Evolutionary conservation across 2,329 filamentous ascomycete species (phyloP), one percentile per base, ranked within the genome.

Genomic region (Iodosphaeria phyllophila): DNA sequence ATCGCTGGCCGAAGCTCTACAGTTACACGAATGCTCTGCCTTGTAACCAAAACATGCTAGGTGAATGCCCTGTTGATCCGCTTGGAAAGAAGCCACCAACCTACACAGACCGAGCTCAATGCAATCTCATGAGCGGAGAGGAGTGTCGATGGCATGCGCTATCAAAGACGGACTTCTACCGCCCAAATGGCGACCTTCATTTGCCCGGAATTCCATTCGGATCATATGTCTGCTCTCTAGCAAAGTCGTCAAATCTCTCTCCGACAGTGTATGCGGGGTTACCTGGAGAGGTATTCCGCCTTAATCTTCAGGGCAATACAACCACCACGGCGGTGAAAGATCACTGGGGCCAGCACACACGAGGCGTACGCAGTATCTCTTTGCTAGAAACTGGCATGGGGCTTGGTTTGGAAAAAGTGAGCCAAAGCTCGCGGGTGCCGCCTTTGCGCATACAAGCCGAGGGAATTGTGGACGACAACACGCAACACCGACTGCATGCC

Each of bases 201-300:
- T 42, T 64, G n/a, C 47, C 47, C 3, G 22, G 29, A 8, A 27
- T 24, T 13, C 23, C 16, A 17, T 31, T 24, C 26, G 29, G 29
- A 19, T 38, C 32, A 26, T 40, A 48, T 6, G 42, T 64, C 13
- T 59, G 59, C 41, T 56, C 56, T 6, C 45, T 67, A 1, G 51
- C 56, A 7, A 56, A 58, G 23, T 41, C 54, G 0, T 56, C 56
- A 0, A 56, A 62, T 26, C 23, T 51, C 5, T 56, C 58, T 1
- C 49, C 52, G 4, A 54, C 50, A 6, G 48, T 67, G 21, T 65
- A 62, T 39, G 50, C 55, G 8, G 61, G 61, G 3, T 42, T 64
- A 8, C 50, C 54, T 4, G 58, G 56, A 7, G 49, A 48, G 5
- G 42, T 66, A n/a, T n/a, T n/a, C n/a, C n/a, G n/a, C n/a, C n/a